Conservation (phyloP, 768 basidiomycete species). For the Trametes sanguinea region DNA sequence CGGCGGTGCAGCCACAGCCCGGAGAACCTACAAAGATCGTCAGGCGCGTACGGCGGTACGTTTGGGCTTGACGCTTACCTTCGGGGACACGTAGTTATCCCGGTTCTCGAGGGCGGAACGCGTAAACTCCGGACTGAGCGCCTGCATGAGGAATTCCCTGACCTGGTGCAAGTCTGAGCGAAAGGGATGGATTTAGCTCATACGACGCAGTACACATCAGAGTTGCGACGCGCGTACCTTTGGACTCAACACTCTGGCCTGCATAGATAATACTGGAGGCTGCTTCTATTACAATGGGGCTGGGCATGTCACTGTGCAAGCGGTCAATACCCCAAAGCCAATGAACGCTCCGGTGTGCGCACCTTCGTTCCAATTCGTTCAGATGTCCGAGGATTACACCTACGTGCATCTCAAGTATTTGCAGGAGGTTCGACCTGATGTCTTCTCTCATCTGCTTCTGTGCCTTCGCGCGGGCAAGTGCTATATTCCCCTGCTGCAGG, state of each 20-base stretch:
- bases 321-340: background rate
- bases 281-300: conserved; percentile 62
- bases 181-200: background rate
- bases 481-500: conserved; percentile 60
- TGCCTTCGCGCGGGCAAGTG: conserved; percentile 70
- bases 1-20: conserved; percentile 51
- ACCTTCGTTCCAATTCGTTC: conserved; percentile 56
- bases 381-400: conserved; percentile 62
- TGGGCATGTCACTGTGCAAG: conserved; percentile 41
- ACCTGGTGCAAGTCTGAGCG: conserved; percentile 56
- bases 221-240: conserved; percentile 44
- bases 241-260: conserved; percentile 54
- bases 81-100: conserved; percentile 55
- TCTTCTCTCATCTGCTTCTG: conserved; percentile 69
- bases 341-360: conserved; percentile 24
- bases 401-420: conserved; percentile 65
- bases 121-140: conserved; percentile 58
- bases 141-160: conserved; percentile 55
- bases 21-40: conserved; percentile 43
- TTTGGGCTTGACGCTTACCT: conserved; percentile 35
- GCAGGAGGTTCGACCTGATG: conserved; percentile 59
- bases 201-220: background rate
- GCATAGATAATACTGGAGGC: conserved; percentile 68
- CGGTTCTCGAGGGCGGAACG: conserved; percentile 52
- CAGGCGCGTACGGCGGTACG: background rate